A percentile compares a stretch with the other conserved stretches of the same genome.
These are phyloP conservation scores for Fusarium sp. DNA, from an alignment of 2,329 filamentous ascomycete genomes.

Conservation along the genomic window DNA sequence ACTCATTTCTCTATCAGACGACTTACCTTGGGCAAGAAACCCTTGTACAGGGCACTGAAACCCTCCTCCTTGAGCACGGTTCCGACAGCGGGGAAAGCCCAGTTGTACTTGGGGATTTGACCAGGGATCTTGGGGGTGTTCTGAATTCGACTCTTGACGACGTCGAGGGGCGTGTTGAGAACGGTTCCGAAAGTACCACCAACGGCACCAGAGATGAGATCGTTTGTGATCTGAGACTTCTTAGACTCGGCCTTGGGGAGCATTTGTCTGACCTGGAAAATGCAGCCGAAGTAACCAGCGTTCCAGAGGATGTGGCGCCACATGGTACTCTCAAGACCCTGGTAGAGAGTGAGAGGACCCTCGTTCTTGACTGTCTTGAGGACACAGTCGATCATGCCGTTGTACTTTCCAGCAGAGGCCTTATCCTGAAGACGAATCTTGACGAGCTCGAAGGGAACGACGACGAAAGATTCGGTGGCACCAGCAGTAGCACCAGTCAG, in stretches of 20 bases:
- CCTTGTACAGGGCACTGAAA: conserved; percentile 93
- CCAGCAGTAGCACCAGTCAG: conserved; percentile 95
- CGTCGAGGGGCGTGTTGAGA: conserved; percentile 95
- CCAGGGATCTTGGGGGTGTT: conserved; percentile 90
- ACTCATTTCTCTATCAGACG: conserved; percentile 51
- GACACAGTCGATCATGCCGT: conserved; percentile 82
- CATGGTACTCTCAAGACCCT: conserved; percentile 94
- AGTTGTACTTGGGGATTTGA: conserved; percentile 93
- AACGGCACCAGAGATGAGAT: conserved; percentile 85
- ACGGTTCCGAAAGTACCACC: conserved; percentile 92
- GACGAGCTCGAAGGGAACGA: conserved; percentile 97
- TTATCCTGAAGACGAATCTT: conserved; percentile 98
- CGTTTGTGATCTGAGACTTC: conserved; percentile 83
- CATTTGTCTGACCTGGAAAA: conserved; percentile 92
- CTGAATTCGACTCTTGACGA: conserved; percentile 98
- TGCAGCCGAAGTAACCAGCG: conserved; percentile 96
- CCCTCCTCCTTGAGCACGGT: conserved; percentile 95
- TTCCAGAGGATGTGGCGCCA: conserved; percentile 96
- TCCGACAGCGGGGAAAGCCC: conserved; percentile 89
- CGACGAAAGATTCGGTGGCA: conserved; percentile 95
- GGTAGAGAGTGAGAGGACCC: conserved; percentile 90
- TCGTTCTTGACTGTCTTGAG: conserved; percentile 85
- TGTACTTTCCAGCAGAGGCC: conserved; percentile 90
- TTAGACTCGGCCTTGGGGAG: conserved; percentile 86
- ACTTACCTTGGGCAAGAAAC: conserved; percentile 95